Conservation (phyloP, 768 basidiomycete species). For the Neoboletus brunneissimus region DNA sequence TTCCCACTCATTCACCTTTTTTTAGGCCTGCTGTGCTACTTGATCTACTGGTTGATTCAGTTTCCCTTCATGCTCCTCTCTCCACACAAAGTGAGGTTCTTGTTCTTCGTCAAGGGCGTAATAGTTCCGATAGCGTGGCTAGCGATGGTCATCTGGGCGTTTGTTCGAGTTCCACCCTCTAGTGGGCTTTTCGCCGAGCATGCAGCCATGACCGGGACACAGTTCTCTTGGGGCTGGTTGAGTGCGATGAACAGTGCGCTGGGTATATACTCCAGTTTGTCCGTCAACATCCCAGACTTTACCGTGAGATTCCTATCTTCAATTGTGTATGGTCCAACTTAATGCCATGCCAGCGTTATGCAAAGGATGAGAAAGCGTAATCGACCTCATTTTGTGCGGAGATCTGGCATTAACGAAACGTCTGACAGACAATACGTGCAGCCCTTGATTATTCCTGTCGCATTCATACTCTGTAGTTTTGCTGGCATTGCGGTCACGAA, state of each 20-base stretch:
- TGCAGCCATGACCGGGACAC: slow-evolving; percentile 46
- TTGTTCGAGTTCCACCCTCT: slow-evolving; percentile 62
- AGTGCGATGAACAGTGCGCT: slow-evolving; percentile 72
- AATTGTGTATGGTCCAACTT: neutral
- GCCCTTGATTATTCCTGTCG: slow-evolving; percentile 68
- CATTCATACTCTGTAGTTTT: slow-evolving; percentile 76
- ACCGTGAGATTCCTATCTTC: slow-evolving; percentile 39
- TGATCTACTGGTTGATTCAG: slow-evolving; percentile 76
- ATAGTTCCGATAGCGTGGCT: slow-evolving; percentile 65
- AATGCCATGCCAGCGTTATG: slow-evolving; percentile 55
- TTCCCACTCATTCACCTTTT: neutral
- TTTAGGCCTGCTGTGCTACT: slow-evolving; percentile 68
- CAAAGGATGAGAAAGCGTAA: slow-evolving; percentile 48
- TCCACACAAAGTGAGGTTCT: slow-evolving; percentile 71
- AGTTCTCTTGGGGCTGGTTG: slow-evolving; percentile 74
- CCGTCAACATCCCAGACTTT: slow-evolving; percentile 85
- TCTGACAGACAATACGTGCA: slow-evolving; percentile 65
- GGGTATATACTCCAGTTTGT: slow-evolving; percentile 68
- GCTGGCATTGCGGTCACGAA: slow-evolving; percentile 79
- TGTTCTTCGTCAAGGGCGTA: slow-evolving; percentile 70
- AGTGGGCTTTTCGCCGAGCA: slow-evolving; percentile 56
- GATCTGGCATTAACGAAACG: slow-evolving; percentile 3
- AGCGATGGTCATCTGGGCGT: slow-evolving; percentile 77
- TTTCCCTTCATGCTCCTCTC: slow-evolving; percentile 74
- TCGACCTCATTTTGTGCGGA: neutral